Percentiles rank a stretch among this genome's conserved stretches.
phyloP scores from a whole-genome alignment of 768 basidiomycete genomes.

The Psilocybe cubensis region DNA sequence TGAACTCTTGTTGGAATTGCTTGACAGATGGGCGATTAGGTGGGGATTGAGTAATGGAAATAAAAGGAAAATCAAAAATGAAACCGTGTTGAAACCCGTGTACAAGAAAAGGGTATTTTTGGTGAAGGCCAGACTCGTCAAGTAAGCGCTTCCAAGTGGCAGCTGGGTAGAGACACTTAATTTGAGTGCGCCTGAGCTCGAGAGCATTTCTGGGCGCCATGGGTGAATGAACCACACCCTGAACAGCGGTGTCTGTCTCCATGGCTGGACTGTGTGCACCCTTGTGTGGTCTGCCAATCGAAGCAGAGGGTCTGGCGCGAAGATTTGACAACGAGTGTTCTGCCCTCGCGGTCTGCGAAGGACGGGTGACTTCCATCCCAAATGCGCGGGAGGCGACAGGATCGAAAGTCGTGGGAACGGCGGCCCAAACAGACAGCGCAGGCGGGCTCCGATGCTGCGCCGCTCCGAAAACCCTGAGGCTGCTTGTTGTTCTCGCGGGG shows the following conservation, averaged over 20 bases:
- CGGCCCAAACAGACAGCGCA: not conserved
- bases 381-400: not conserved
- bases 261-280: not conserved
- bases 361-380: not conserved
- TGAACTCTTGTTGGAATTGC: conserved; percentile 9
- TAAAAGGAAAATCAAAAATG: not conserved
- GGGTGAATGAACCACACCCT: not conserved
- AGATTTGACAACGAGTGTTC: not conserved
- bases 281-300: not conserved
- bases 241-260: conserved; percentile 1
- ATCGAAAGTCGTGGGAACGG: not conserved
- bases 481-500: too few species aligned
- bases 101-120: not conserved
- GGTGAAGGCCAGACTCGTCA: not conserved
- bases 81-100: not conserved
- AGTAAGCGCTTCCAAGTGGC: not conserved
- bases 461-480: not conserved
- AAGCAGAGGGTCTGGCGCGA: not conserved
- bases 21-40: conserved; percentile 28
- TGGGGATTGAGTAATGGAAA: conserved; percentile 25
- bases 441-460: not conserved
- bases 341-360: not conserved
- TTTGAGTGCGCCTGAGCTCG: not conserved
- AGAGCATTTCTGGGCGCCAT: conserved; percentile 2
- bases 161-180: not conserved